A percentile compares a stretch with the other conserved stretches of the same genome.
These are phyloP conservation scores for Peterozyma xylosa DNA, from an alignment of 805 yeast genomes.

Conservation along the genomic window DNA sequence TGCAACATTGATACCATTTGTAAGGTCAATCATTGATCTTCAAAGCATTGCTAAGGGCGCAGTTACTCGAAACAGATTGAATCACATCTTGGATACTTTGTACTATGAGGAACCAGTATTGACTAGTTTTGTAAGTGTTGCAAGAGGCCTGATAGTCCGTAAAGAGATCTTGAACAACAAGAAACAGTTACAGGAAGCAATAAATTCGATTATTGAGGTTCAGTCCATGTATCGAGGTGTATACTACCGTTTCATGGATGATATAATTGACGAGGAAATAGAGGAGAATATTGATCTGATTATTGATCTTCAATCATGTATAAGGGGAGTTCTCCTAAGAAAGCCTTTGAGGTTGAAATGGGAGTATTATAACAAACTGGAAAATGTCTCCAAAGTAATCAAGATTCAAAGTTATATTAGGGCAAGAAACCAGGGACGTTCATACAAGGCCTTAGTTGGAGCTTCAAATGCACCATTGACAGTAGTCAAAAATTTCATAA, in stretches of 20 bases:
- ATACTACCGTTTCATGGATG: slow-evolving; percentile 47
- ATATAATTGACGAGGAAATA: slow-evolving; percentile 44
- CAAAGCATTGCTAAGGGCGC: slow-evolving; percentile 41
- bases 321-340: slow-evolving; percentile 43
- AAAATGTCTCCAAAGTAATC: slow-evolving; percentile 52
- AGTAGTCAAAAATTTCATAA: slow-evolving; percentile 71
- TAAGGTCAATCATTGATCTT: slow-evolving; percentile 19
- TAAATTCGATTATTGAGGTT: slow-evolving; percentile 28
- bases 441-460: slow-evolving; percentile 65
- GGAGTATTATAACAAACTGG: slow-evolving; percentile 38
- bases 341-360: slow-evolving; percentile 22
- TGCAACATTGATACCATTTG: slow-evolving; percentile 4
- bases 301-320: slow-evolving; percentile 42
- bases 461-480: slow-evolving; percentile 71
- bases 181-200: slow-evolving; percentile 12
- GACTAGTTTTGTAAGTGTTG: slow-evolving; percentile 31
- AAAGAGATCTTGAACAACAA: slow-evolving; percentile 14
- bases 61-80: slow-evolving; percentile 30
- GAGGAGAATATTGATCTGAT: slow-evolving; percentile 34
- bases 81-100: slow-evolving; percentile 32
- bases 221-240: slow-evolving; percentile 64
- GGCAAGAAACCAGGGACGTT: slow-evolving; percentile 58
- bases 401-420: slow-evolving; percentile 70
- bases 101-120: slow-evolving; percentile 29
- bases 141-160: slow-evolving; percentile 35